Evolutionary conservation across 768 basidiomycete species (phyloP).

Genomic region (Tubosaeta sp.): DNA sequence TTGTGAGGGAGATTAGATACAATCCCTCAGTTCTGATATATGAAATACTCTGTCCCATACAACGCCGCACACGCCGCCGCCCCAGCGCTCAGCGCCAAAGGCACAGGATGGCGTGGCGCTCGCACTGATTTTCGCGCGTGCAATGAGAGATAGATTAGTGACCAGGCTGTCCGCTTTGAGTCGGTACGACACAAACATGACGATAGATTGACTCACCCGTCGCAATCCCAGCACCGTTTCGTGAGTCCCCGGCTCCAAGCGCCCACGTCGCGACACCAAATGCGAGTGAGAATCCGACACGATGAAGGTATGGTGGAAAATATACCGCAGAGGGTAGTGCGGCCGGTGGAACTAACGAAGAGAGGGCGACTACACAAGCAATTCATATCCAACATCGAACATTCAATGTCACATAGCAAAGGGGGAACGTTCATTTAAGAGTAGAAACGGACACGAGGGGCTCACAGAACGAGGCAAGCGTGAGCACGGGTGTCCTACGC

Average conservation of each 20-base stretch:
- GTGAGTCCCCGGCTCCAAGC: constrained; percentile 34
- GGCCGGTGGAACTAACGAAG: constrained; percentile 34
- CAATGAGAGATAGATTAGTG: constrained; percentile 42
- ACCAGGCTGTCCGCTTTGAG: constrained; percentile 36
- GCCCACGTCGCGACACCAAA: constrained; percentile 45
- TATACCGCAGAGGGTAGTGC: constrained; percentile 24
- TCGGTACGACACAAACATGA: not conserved
- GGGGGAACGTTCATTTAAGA: not conserved
- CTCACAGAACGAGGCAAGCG: constrained; percentile 35
- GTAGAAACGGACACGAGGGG: not conserved
- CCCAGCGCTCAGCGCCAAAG: constrained; percentile 32
- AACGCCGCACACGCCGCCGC: constrained; percentile 25
- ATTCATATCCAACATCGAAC: not conserved
- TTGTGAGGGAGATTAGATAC: not conserved
- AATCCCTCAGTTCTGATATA: constrained; percentile 22
- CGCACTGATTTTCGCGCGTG: constrained; percentile 33
- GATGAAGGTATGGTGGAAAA: constrained; percentile 40
- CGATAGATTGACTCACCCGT: constrained; percentile 20
- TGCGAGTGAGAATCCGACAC: constrained; percentile 40
- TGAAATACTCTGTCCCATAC: constrained; percentile 28
- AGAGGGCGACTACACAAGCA: constrained; percentile 31
- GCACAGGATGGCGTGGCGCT: constrained; percentile 29
- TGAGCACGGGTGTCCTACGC: constrained; percentile 28
- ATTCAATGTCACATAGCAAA: not conserved
- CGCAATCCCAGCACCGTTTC: constrained; percentile 43